Conservation (phyloP, 345 rosid genomes). For the Eucalyptus regnans region DNA sequence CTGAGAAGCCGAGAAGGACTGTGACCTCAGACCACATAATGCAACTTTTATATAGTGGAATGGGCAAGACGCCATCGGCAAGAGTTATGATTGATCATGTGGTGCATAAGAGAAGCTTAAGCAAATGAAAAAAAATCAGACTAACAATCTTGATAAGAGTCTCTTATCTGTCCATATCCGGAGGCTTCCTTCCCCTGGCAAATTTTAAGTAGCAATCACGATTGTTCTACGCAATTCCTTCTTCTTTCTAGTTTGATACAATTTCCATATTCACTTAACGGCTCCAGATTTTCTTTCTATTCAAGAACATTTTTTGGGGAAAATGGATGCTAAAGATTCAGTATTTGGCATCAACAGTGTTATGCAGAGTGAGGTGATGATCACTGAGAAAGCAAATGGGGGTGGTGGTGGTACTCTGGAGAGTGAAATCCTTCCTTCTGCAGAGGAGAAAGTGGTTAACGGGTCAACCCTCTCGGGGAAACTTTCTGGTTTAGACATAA, state of each 20-base stretch:
- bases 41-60: neutral
- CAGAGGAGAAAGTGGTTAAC: neutral
- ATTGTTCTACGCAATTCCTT: neutral
- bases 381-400: neutral
- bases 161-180: neutral
- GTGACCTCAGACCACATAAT: neutral
- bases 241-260: neutral
- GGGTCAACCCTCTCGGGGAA: neutral
- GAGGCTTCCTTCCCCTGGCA: neutral
- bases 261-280: neutral
- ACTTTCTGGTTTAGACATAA: neutral
- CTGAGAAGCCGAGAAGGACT: neutral
- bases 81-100: neutral
- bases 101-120: neutral
- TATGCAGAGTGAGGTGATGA: neutral
- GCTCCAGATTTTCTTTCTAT: neutral
- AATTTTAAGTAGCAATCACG: neutral
- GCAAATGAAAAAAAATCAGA: neutral
- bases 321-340: neutral
- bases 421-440: neutral
- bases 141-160: neutral
- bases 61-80: neutral
- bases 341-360: neutral
- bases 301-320: neutral
- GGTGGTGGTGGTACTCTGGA: neutral